A percentile compares a stretch with the other conserved stretches of the same genome.
These are phyloP conservation scores for Cyclotella baltica DNA, from an alignment of 108 stramenopile species.

Conservation along the genomic window DNA sequence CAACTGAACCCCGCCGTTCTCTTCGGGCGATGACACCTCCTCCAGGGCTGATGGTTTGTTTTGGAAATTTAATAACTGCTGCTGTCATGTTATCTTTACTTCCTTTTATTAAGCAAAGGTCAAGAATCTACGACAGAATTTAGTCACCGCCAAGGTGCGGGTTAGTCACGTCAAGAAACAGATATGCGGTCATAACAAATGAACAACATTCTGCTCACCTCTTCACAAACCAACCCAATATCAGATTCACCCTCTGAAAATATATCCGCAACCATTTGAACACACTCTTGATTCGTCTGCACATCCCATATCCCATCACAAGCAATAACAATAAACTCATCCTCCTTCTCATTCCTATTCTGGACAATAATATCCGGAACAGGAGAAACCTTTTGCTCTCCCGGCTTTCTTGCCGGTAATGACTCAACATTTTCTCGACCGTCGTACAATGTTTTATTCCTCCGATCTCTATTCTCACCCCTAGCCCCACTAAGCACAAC, in stretches of 20 bases:
- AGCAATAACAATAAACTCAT: conserved; percentile 89
- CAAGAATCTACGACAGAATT: conserved; percentile 55
- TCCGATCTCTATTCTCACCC: conserved; percentile 30
- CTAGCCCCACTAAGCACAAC: conserved; percentile 36
- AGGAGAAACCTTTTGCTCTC: conserved; percentile 88
- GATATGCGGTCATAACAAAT: no score
- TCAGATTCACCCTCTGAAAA: conserved; percentile 79
- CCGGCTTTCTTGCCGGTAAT: conserved; percentile 39
- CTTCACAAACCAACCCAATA: conserved; percentile 87
- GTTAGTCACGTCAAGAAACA: no score
- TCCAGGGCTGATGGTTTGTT: conserved; percentile 62
- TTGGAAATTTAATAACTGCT: conserved; percentile 71
- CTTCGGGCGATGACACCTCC: conserved; percentile 71
- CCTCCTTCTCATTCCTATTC: conserved; percentile 60
- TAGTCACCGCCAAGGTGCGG: no score
- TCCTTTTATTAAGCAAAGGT: conserved; percentile 75
- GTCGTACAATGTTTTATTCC: not conserved
- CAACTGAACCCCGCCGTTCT: conserved; percentile 19
- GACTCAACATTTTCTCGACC: conserved; percentile 1
- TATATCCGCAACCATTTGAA: conserved; percentile 77
- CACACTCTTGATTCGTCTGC: conserved; percentile 81
- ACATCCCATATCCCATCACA: conserved; percentile 98
- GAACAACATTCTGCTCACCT: no score
- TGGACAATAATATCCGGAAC: conserved; percentile 79
- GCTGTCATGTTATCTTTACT: conserved; percentile 92